Conservation (phyloP, 306 rosid species). For the Cyclanthera cordifolia region DNA sequence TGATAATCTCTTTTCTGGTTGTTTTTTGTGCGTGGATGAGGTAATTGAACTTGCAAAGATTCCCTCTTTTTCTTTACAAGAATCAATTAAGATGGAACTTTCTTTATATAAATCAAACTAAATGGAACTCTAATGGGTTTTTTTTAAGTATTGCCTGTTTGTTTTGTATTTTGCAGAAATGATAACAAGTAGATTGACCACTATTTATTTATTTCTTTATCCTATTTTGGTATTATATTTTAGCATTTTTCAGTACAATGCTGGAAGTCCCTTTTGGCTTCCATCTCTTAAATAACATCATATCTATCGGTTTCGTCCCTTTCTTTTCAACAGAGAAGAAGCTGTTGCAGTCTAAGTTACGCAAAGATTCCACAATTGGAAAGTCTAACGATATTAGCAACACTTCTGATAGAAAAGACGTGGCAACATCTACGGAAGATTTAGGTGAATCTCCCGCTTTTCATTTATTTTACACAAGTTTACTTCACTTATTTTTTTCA, state of each 20-base stretch:
- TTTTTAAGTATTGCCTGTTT: not conserved
- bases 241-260: not conserved
- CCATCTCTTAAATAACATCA: not conserved
- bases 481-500: constrained; percentile 1
- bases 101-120: not conserved
- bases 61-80: not conserved
- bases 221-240: not conserved
- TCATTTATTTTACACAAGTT: not conserved
- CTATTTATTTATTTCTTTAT: not conserved
- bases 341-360: constrained; percentile 64
- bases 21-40: not conserved
- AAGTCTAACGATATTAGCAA: constrained; percentile 36
- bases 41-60: not conserved
- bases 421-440: constrained; percentile 75
- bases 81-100: too few relatives aligned
- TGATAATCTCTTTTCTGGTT: not conserved
- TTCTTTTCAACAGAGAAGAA: constrained; percentile 58
- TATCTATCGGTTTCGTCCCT: not conserved
- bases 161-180: not conserved
- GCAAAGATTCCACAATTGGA: constrained; percentile 57
- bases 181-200: not conserved
- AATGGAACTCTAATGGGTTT: not conserved
- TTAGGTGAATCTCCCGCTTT: constrained; percentile 39
- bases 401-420: constrained; percentile 41
- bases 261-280: not conserved